Evolutionary conservation across 1,284 basidiomycete genomes (phyloP), one percentile per base, ranked within the genome.

Genomic region (Abortiporus biennis): DNA sequence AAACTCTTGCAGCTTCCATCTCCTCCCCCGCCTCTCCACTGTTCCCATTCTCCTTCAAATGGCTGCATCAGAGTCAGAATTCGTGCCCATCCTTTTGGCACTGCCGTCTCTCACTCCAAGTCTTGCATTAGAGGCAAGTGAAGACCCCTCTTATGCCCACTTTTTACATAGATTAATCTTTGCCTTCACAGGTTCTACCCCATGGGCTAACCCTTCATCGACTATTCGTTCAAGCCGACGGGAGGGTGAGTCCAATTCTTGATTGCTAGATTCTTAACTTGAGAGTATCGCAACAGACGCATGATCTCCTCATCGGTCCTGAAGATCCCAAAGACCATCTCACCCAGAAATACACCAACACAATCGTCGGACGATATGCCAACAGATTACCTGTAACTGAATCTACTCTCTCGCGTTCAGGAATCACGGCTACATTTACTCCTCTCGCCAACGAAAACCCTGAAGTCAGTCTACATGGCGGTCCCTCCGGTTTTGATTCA

Each of bases 301-400:
- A 85, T 62, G 84, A 86, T 58, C 73, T 87, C 46, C 72, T 87
- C 36, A 68, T 85, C 49, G 84, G 83, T 11, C 83, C 84, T 22
- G 80, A 85, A 63, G 61, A 67, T 23, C 76, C 81, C 40, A 56
- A 69, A 46, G 76, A 70, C 51, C 81, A 85, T 58, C 57, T 66
- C 33, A 64, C 57, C 9, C 70, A 78, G 56, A 83, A 79, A 61
- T 86, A 85, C 62, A 78, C 72, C 36, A 86, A 86, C 62, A 76
- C 78, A 9, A 70, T 85, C 55, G 69, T 87, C 44, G 85, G 85
- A 20, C 68, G 82, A 50, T 86, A 85, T 51, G 67, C 80, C 29
- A 87, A 87, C 61, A 73, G 83, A 23, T 66, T 88, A 38, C 80
- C 83, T 2, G 75, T 73, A 15, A 12, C 38, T 17, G 4, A 20